phyloP scores from a whole-genome alignment of 163 green algal genomes.

The Scenedesmus sp. region DNA sequence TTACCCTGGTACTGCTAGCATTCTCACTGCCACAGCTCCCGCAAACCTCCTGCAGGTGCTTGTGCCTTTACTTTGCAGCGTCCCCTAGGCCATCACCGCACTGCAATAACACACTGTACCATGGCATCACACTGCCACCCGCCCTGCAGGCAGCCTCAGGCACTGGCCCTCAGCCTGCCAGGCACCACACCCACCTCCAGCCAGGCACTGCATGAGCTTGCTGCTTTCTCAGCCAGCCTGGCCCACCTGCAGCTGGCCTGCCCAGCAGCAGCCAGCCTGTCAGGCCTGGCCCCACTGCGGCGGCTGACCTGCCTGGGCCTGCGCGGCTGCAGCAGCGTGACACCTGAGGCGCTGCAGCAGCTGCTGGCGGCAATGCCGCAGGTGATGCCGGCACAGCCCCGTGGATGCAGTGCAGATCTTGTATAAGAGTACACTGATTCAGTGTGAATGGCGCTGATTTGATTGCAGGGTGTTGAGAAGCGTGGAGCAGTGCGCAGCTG shows the following conservation, averaged over 20 bases:
- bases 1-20: neutral
- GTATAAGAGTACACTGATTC: neutral
- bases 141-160: constrained; percentile 18
- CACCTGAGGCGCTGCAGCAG: neutral
- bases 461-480: no score
- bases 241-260: neutral
- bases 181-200: neutral
- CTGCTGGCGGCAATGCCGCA: constrained; percentile 24
- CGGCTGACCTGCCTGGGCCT: constrained; percentile 34
- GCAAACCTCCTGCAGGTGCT: no score
- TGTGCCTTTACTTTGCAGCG: no score
- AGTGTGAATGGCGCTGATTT: neutral
- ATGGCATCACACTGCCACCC: neutral
- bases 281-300: no score
- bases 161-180: neutral
- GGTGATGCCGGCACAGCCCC: neutral
- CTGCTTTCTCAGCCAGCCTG: neutral
- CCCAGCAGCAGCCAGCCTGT: neutral
- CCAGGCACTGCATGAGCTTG: neutral
- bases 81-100: no score
- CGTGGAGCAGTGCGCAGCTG: no score
- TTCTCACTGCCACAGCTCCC: no score
- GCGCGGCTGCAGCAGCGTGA: neutral
- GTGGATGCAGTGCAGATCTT: neutral
- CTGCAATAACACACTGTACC: neutral